phyloP scores from a whole-genome alignment of 352 stramenopile genomes.

The Globisporangium sylvaticum region DNA sequence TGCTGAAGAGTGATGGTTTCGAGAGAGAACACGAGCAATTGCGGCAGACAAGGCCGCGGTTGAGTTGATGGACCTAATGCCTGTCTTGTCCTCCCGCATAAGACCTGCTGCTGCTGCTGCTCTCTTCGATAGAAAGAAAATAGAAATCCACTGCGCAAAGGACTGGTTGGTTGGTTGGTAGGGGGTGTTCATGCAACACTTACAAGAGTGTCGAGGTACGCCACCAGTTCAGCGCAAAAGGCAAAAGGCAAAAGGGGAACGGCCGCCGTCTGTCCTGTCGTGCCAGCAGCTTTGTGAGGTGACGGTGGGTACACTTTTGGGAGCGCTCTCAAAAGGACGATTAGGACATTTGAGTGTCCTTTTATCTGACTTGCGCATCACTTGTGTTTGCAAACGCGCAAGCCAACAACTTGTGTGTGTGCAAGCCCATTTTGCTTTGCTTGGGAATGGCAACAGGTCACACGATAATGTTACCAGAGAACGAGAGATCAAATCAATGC shows the following conservation, averaged over 20 bases:
- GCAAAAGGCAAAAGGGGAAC: not conserved
- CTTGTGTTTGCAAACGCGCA: not conserved
- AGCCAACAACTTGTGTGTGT: not conserved
- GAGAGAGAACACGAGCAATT: not conserved
- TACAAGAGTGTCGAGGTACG: not conserved
- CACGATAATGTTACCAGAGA: too few species aligned
- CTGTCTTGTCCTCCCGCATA: not conserved
- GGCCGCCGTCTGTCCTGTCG: not conserved
- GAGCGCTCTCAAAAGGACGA: not conserved
- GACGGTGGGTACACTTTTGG: not conserved
- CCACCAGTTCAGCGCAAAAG: not conserved
- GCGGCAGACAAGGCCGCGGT: not conserved
- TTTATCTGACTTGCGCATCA: not conserved
- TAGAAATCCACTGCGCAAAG: not conserved
- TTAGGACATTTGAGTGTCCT: not conserved
- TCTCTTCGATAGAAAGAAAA: not conserved
- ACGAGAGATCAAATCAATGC: not conserved
- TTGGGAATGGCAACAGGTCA: not conserved
- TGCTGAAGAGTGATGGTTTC: not conserved
- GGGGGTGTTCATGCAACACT: not conserved
- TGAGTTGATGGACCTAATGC: not conserved
- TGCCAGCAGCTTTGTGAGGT: not conserved
- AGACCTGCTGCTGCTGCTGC: not conserved
- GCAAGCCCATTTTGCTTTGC: not conserved
- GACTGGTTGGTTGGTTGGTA: not conserved